A percentile compares a stretch with the other conserved stretches of the same genome.
phyloP scores from a whole-genome alignment of 1,284 basidiomycete species.

The Ceratobasidium sp. region DNA sequence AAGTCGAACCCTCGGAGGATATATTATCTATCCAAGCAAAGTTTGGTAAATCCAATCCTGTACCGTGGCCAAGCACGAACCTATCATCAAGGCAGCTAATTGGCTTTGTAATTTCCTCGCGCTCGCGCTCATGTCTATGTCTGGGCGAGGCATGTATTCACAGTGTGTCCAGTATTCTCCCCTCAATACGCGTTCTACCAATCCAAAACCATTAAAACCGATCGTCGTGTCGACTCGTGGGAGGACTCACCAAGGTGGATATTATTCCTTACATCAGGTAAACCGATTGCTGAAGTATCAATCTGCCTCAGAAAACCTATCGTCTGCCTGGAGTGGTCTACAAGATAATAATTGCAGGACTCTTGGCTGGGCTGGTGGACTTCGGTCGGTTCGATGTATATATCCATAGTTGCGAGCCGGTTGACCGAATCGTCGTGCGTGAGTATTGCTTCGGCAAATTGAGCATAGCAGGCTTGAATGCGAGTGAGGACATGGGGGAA shows the following conservation, averaged over 20 bases:
- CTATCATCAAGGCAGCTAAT: constrained; percentile 38
- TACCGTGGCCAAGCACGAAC: neutral
- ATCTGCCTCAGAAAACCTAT: constrained; percentile 25
- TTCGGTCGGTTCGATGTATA: constrained; percentile 30
- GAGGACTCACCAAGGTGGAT: constrained; percentile 20
- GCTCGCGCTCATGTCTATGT: constrained; percentile 17
- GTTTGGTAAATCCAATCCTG: neutral
- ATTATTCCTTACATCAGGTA: constrained; percentile 38
- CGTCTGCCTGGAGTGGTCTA: constrained; percentile 21
- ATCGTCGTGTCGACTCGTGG: neutral
- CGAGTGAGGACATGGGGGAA: constrained; percentile 1
- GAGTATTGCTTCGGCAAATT: constrained; percentile 4
- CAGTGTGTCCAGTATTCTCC: constrained; percentile 42
- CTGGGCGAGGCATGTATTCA: constrained; percentile 39
- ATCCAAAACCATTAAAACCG: neutral
- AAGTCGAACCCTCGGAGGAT: constrained; percentile 33
- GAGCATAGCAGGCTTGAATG: constrained; percentile 10
- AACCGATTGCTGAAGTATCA: constrained; percentile 14
- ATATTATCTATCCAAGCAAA: constrained; percentile 19
- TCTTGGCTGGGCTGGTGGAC: neutral
- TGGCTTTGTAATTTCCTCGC: constrained; percentile 30
- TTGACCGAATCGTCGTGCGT: constrained; percentile 9
- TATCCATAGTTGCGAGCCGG: constrained; percentile 23
- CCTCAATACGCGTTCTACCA: constrained; percentile 12
- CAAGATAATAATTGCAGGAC: constrained; percentile 29